Conservation (phyloP, 208 protist genomes). For the Trypanosoma caninum region DNA sequence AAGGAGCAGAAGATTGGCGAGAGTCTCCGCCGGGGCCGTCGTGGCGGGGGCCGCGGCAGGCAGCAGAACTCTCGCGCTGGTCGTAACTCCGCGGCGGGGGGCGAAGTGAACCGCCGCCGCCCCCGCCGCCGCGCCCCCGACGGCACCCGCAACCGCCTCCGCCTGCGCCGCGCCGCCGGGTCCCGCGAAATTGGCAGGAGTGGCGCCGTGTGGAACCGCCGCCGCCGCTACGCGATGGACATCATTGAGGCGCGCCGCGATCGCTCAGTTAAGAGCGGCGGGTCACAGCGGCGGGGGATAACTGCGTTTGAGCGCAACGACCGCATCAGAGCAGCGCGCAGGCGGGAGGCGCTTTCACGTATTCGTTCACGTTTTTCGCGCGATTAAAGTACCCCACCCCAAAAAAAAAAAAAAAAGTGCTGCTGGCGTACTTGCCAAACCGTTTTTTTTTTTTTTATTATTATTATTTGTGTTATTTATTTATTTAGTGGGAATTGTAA, state of each 20-base stretch:
- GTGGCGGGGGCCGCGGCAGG: slow-evolving; percentile 18
- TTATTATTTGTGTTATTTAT: background rate
- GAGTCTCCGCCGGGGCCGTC: slow-evolving; percentile 50
- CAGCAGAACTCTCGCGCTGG: slow-evolving; percentile 5
- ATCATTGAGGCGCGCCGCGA: slow-evolving; percentile 24
- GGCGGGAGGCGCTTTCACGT: slow-evolving; percentile 49
- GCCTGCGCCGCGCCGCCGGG: slow-evolving; percentile 3
- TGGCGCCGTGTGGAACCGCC: background rate
- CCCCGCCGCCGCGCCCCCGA: slow-evolving; percentile 5
- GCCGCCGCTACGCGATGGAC: slow-evolving; percentile 22
- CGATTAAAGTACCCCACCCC: slow-evolving; percentile 26
- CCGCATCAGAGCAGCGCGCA: slow-evolving; percentile 34
- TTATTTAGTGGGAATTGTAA: background rate
- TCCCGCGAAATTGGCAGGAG: slow-evolving; percentile 9
- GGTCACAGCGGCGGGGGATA: slow-evolving; percentile 30
- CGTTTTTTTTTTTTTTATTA: background rate
- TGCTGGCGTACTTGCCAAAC: background rate
- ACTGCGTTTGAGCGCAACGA: slow-evolving; percentile 66
- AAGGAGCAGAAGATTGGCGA: slow-evolving; percentile 85
- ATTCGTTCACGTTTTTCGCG: slow-evolving; percentile 61
- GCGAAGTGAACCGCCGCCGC: slow-evolving; percentile 11
- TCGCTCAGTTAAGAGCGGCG: slow-evolving; percentile 47
- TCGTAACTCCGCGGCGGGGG: slow-evolving; percentile 17
- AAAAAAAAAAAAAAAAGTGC: background rate
- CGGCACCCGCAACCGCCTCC: slow-evolving; percentile 5